Conservation (phyloP, 73 alveolate species). For the Paramecium sexaurelia region DNA sequence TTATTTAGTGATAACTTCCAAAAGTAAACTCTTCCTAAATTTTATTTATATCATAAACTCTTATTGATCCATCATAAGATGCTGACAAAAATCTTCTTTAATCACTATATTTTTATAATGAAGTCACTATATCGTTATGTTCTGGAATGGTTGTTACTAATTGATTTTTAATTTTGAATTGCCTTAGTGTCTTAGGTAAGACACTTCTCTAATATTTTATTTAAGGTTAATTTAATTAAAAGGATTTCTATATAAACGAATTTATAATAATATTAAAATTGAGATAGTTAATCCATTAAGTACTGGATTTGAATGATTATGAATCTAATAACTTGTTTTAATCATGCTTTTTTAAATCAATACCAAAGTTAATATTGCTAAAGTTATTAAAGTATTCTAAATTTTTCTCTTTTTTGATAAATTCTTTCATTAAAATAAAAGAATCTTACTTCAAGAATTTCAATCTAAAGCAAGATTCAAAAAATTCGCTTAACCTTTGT, state of each 20-base stretch:
- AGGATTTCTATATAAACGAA: background rate
- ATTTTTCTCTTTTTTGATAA: background rate
- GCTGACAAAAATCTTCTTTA: background rate
- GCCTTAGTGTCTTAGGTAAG: background rate
- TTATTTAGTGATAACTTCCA: background rate
- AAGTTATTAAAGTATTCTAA: background rate
- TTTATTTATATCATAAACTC: background rate
- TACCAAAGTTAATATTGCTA: background rate
- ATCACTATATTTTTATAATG: background rate
- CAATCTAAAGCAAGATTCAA: background rate
- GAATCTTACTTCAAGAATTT: background rate
- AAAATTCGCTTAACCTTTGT: background rate
- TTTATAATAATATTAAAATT: background rate
- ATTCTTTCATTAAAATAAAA: background rate
- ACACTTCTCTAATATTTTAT: background rate
- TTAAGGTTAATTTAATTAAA: background rate
- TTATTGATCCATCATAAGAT: conserved; percentile 37
- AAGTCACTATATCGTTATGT: background rate
- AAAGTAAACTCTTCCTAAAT: conserved; percentile 12
- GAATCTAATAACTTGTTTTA: background rate
- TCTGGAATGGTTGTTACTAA: conserved; percentile 28
- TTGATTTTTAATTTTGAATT: background rate
- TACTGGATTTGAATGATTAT: background rate
- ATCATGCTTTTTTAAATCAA: background rate
- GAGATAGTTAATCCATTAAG: background rate